Conservation (phyloP, 2,329 filamentous ascomycete genomes). For the Trichophyton mentagrophytes region DNA sequence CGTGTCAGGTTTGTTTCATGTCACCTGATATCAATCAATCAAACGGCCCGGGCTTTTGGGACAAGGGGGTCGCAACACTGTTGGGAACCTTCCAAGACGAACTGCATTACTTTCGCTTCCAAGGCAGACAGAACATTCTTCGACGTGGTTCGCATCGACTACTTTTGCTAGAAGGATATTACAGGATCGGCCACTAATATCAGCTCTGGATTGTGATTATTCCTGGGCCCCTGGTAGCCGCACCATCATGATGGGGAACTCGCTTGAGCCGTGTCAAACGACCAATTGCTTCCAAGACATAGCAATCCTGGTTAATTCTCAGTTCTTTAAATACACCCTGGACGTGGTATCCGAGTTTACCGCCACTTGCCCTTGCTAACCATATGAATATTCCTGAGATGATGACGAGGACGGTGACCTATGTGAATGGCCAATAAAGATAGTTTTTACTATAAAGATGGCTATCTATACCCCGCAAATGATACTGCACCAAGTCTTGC, state of each 20-base stretch:
- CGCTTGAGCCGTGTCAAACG: constrained; percentile 2
- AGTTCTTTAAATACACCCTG: background rate
- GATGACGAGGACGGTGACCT: background rate
- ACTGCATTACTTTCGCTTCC: too few species aligned
- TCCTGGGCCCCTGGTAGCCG: background rate
- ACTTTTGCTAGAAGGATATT: background rate
- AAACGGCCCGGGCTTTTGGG: background rate
- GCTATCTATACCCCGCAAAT: background rate
- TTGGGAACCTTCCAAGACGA: too few species aligned
- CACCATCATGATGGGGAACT: background rate
- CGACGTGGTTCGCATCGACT: background rate
- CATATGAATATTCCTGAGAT: background rate
- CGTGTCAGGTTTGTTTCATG: too few species aligned
- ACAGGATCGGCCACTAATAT: background rate
- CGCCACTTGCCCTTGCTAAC: constrained; percentile 4
- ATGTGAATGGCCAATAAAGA: background rate
- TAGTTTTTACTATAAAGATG: background rate
- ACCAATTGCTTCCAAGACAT: constrained; percentile 1
- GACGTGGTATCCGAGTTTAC: background rate
- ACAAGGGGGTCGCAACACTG: too few species aligned
- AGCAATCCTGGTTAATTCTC: background rate
- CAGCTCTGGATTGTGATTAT: background rate
- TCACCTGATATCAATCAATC: background rate
- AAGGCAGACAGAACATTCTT: too few species aligned
- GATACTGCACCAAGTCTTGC: background rate